Conservation (phyloP, 495 filamentous ascomycete species). For the Podospora australis region DNA sequence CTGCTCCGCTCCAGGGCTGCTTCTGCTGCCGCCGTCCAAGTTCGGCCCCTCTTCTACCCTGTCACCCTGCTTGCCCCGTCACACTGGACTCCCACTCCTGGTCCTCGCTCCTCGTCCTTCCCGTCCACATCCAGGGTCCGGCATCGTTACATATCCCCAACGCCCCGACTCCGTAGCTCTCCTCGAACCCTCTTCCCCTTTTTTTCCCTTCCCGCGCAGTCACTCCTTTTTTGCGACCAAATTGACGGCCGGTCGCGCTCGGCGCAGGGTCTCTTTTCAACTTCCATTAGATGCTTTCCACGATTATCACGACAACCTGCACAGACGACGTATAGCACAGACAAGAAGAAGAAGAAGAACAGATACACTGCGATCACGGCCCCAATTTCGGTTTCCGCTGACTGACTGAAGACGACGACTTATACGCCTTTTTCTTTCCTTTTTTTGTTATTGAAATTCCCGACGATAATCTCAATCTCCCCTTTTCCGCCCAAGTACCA, state of each 20-base stretch:
- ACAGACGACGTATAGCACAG: not conserved
- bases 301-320: conserved; percentile 7
- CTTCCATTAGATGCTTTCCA: conserved; percentile 5
- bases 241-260: conserved; percentile 25
- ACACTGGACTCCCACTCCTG: not conserved
- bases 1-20: too few relatives aligned
- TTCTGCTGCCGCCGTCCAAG: not conserved
- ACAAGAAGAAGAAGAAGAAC: not conserved
- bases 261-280: conserved; percentile 24
- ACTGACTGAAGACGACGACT: not conserved
- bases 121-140: conserved; percentile 1
- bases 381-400: not conserved
- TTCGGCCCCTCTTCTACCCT: not conserved
- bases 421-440: not conserved
- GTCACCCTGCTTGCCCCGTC: conserved; percentile 1
- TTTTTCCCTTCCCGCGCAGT: conserved; percentile 25
- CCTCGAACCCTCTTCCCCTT: conserved; percentile 19
- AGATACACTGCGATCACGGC: not conserved
- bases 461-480: not conserved
- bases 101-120: not conserved
- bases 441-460: not conserved
- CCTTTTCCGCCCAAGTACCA: not conserved
- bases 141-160: conserved; percentile 21
- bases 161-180: conserved; percentile 20
- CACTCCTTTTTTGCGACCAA: conserved; percentile 28